Base-by-base conservation (phyloP, 257 asterid species). In the Linaria vulgaris region DNA sequence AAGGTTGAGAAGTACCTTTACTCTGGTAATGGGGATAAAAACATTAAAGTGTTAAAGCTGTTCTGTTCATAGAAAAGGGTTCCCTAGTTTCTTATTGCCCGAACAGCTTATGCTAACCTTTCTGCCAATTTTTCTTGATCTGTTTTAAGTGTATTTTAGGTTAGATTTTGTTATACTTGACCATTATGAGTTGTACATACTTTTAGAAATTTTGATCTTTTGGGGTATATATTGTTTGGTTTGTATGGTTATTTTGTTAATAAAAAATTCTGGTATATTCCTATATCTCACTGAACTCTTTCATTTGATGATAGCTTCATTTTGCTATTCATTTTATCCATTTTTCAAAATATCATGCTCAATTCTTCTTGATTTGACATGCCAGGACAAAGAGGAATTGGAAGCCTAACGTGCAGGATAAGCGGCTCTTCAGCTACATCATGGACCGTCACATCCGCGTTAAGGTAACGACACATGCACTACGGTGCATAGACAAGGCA, bases 401-500 rank as follows among this genome's bases (percentile, higher is more conserved):
- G 99, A 89, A 89, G 66, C 99, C 96, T 22, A 89, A 92, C 63
- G 95, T 89, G 20, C 96, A 92, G 70, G 91, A 78, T 31, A 92
- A 92, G 71, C 81, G 96, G 25, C 96, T 92, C 52, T 92, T 89
- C 86, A 92, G 96, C 79, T 89, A 92, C 74, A 77, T 87, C 63
- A 70, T 85, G 58, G 99, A 92, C 64, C 85, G 95, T n/a, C 94
- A 87, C 48, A 74, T 89, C 61, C 91, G 95, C 9, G 82, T 89
- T 44, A 89, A 92, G 75, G 95, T 88, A 17, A 83, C 94, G 21
- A 92, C 95, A 56, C 97, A 92, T 61, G 97, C 99, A 1, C 78
- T 92, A 11, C 94, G 99, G 16, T 89, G 99, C 86, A 89, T 92
- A 75, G 99, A 89, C 84, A 87, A 82, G 83, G 99, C 95, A 13